Percentiles rank a stretch among this genome's conserved stretches.
Evolutionary conservation across 768 basidiomycete genomes (phyloP).

Genomic region (Tephrocybe sp.): DNA sequence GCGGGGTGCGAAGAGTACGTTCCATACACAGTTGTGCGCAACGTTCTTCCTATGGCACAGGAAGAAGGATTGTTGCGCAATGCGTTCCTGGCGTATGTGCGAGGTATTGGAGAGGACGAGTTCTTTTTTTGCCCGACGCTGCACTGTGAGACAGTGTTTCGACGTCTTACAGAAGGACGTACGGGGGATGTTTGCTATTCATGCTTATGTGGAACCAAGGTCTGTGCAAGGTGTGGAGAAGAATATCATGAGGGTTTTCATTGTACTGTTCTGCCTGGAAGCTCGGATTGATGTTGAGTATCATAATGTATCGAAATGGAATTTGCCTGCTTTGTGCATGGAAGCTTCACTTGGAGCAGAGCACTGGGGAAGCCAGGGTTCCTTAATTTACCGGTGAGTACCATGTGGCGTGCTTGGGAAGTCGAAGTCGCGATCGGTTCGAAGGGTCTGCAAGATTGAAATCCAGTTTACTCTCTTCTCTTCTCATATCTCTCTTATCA

Average conservation of each 20-base stretch:
- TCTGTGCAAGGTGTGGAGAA: constrained; percentile 39
- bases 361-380: background rate
- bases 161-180: constrained; percentile 15
- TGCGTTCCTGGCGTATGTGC: constrained; percentile 44
- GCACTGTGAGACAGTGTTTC: constrained; percentile 49
- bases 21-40: constrained; percentile 37
- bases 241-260: constrained; percentile 41
- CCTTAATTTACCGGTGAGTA: background rate
- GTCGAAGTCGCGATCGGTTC: background rate
- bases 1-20: constrained; percentile 30
- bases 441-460: background rate
- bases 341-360: background rate
- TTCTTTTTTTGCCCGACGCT: constrained; percentile 56
- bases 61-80: constrained; percentile 39
- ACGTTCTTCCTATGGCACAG: constrained; percentile 36
- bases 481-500: background rate
- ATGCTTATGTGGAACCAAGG: constrained; percentile 35
- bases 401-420: background rate
- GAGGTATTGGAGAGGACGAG: constrained; percentile 31
- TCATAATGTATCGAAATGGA: background rate
- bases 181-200: constrained; percentile 2
- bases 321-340: no score
- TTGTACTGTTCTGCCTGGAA: constrained; percentile 20
- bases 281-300: background rate
- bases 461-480: background rate